Conservation (phyloP, 2,329 filamentous ascomycete species). For the Cladosporium sp. region DNA sequence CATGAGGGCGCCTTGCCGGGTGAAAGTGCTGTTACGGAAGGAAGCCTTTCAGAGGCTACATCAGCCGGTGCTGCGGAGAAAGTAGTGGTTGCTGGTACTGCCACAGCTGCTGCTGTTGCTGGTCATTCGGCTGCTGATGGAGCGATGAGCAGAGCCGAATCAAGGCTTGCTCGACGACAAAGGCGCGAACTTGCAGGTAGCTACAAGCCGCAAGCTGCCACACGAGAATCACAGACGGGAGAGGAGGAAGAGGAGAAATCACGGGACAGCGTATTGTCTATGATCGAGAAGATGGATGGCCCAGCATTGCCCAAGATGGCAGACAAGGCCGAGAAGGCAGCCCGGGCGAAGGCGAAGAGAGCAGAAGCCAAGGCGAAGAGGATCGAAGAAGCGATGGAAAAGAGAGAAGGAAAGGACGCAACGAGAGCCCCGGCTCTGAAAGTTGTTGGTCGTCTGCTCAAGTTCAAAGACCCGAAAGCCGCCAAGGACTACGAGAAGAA, state of each 20-base stretch:
- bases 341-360: slow-evolving; percentile 5
- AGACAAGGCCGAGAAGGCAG: slow-evolving; percentile 16
- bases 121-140: not conserved
- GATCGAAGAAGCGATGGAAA: not conserved
- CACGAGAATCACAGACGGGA: not conserved
- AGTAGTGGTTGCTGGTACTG: not conserved
- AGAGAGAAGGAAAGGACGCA: not conserved
- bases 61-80: not conserved
- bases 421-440: not conserved
- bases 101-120: not conserved
- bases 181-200: slow-evolving; percentile 25
- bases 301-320: slow-evolving; percentile 11
- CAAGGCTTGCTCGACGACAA: slow-evolving; percentile 19
- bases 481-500: slow-evolving; percentile 14
- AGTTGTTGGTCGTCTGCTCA: not conserved
- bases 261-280: slow-evolving; percentile 24
- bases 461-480: slow-evolving; percentile 1
- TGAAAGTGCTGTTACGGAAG: slow-evolving; percentile 12
- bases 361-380: not conserved
- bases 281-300: slow-evolving; percentile 26
- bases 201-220: slow-evolving; percentile 14
- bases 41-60: not conserved
- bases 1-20: not conserved
- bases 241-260: slow-evolving; percentile 16
- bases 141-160: slow-evolving; percentile 2